Conservation (phyloP, 805 yeast genomes). For the Cyberlindnera bimundalis region DNA sequence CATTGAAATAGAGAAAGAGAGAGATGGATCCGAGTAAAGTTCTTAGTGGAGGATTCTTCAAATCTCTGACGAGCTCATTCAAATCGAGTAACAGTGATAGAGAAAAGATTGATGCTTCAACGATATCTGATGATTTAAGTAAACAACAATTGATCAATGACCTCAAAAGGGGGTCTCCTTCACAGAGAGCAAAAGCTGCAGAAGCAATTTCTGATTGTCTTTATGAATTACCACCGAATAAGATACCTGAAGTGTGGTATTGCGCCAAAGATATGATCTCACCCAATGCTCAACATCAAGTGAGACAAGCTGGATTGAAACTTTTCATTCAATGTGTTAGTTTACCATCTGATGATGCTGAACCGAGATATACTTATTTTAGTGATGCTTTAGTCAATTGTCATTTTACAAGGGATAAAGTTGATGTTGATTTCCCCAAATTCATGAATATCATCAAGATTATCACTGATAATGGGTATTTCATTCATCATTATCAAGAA, state of each 20-base stretch:
- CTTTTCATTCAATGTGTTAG: slow-evolving; percentile 55
- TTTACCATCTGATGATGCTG: slow-evolving; percentile 44
- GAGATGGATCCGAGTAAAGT: slow-evolving; percentile 11
- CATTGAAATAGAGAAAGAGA: neutral
- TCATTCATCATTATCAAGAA: slow-evolving; percentile 48
- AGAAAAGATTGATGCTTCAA: slow-evolving; percentile 36
- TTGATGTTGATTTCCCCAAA: slow-evolving; percentile 49
- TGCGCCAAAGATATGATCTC: slow-evolving; percentile 49
- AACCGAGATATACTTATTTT: slow-evolving; percentile 53
- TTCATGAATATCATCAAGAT: slow-evolving; percentile 44
- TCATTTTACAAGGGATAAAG: slow-evolving; percentile 27
- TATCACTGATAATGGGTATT: slow-evolving; percentile 51
- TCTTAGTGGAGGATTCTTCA: slow-evolving; percentile 24
- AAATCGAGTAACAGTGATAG: slow-evolving; percentile 26
- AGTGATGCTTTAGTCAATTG: slow-evolving; percentile 50
- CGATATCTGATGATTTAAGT: slow-evolving; percentile 43
- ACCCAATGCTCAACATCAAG: slow-evolving; percentile 35
- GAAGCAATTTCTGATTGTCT: slow-evolving; percentile 47
- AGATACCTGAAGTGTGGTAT: slow-evolving; percentile 76
- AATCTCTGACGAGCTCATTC: slow-evolving; percentile 26
- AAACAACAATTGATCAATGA: slow-evolving; percentile 38
- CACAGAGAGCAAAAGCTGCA: slow-evolving; percentile 48
- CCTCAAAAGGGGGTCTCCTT: slow-evolving; percentile 35
- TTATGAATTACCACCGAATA: slow-evolving; percentile 48
- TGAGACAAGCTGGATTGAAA: slow-evolving; percentile 46